A percentile compares a stretch with the other conserved stretches of the same genome.
Evolutionary conservation across 1,284 basidiomycete genomes (phyloP).

Genomic region (Mycena citricolor): DNA sequence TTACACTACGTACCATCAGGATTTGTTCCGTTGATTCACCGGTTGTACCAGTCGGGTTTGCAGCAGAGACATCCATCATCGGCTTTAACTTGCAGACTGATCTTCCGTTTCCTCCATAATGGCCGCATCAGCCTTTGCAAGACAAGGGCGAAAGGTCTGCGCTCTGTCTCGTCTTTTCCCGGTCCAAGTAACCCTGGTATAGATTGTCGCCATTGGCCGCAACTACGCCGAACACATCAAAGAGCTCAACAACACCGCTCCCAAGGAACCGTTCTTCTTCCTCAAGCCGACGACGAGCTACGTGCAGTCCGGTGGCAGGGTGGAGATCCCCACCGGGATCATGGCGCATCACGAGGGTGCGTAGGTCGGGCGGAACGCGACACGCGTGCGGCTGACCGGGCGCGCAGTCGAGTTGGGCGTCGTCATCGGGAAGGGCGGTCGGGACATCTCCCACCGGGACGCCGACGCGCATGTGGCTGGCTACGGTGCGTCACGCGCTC

Average conservation of each 20-base stretch:
- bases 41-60: too few relatives aligned
- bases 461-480: slow-evolving; percentile 86
- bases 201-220: slow-evolving; percentile 90
- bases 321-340: slow-evolving; percentile 88
- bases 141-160: slow-evolving; percentile 38
- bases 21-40: too few relatives aligned
- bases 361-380: slow-evolving; percentile 20
- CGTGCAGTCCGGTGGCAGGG: slow-evolving; percentile 68
- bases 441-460: slow-evolving; percentile 74
- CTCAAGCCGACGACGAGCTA: slow-evolving; percentile 95
- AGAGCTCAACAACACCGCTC: slow-evolving; percentile 87
- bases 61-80: too few relatives aligned
- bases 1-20: too few relatives aligned
- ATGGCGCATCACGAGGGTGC: slow-evolving; percentile 89
- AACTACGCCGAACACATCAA: slow-evolving; percentile 87
- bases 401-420: slow-evolving; percentile 91
- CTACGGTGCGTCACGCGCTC: slow-evolving; percentile 62
- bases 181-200: slow-evolving; percentile 7
- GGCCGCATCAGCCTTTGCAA: slow-evolving; percentile 41
- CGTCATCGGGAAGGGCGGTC: slow-evolving; percentile 85
- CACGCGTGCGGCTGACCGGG: background rate
- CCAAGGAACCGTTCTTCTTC: slow-evolving; percentile 98
- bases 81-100: too few relatives aligned
- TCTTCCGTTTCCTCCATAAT: background rate
- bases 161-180: background rate